Base-by-base conservation (phyloP, 2,329 filamentous ascomycete species). In the Trichoderma afroharzianum region DNA sequence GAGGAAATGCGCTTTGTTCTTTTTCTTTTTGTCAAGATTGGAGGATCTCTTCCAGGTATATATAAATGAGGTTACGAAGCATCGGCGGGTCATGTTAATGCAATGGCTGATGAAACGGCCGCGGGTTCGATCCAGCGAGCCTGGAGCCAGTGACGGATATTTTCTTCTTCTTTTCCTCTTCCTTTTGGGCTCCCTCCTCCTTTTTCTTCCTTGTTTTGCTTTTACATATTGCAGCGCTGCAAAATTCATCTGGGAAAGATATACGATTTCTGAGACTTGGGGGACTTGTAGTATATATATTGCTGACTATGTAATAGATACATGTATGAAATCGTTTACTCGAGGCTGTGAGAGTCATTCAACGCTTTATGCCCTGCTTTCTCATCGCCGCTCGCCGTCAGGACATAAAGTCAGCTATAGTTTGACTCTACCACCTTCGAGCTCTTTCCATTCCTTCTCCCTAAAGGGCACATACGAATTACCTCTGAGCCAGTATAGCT, bases 341-440 rank as follows among this genome's bases (percentile, higher is more conserved):
- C 47, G 47, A 53, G 3, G 21, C 47, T 26, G 4, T 26, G 26
- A 26, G 26, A 26, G 26, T 4, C 26, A 26, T 4, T 26, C 26
- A 26, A 26, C 26, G 26, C 39, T 47, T 3, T 50, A 4, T 21
- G 36, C 43, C 43, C n/a, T n/a, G n/a, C n/a, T n/a, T n/a, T n/a
- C n/a, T n/a, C n/a, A 24, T 24, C 47, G 11, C 4, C 11, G n/a
- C 47, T 50, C 4, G 14, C n/a, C n/a, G 43, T 21, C 9, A 12
- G 4, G 21, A 53, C 2, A 1, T 14, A 0, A 53, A 53, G 11
- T 24, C 47, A 3, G 47, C 71, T 79, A 95, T 73, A 97, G 81
- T 83, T 91, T 95, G 24, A 93, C 91, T 73, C 85, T 85, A 1
- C 93, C 93, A 1, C 82, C 88, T 47, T 87, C 87, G 74, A 97